Evolutionary conservation across 148 eudicot species (phyloP), one percentile per base, ranked within the genome.

Genomic region (Amaranthus hypochondriacus): DNA sequence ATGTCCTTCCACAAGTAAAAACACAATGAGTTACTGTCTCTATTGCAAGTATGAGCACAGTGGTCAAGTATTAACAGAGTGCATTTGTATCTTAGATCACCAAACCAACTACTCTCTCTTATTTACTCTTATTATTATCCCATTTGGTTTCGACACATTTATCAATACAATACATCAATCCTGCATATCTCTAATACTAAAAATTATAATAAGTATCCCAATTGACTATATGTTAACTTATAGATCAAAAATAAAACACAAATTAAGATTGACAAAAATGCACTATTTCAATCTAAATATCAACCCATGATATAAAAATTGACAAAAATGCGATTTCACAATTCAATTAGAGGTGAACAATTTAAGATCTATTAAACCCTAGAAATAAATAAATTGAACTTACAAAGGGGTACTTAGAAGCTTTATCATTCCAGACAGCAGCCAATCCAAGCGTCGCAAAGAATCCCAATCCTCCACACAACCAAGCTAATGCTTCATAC

Each of bases 401-500:
- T 87, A 93, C 96, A 83, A 80, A 94, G 60, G 96, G 97, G 5
- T 79, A 80, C 59, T 42, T 87, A 2, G 99, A 95, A 5, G 96
- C 96, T 78, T 95, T 92, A 76, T 95, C 97, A 68, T 88, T 92
- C 92, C 80, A 87, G 5, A 86, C 93, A 82, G 92, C 96, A 75
- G 87, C 55, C 67, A 92, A 68, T 69, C 94, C 99, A 50, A 95
- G 87, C 0, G 78, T n/a, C 0, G 84, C 92, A 46, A 92, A 95
- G 72, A 81, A 92, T 6, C 96, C 70, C 79, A 95, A 85, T 66
- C 97, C 99, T 60, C 99, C 97, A 71, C 90, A 87, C 81, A 87
- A 60, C 97, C 97, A 95, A 70, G 81, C 99, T 83, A 92, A 76
- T 79, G 99, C 99, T 79, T 95, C 99, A 77, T 95, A 92, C 96